A percentile compares a stretch with the other conserved stretches of the same genome.
Evolutionary conservation across 2,329 filamentous ascomycete species (phyloP).

Genomic region (Periconia sp.): DNA sequence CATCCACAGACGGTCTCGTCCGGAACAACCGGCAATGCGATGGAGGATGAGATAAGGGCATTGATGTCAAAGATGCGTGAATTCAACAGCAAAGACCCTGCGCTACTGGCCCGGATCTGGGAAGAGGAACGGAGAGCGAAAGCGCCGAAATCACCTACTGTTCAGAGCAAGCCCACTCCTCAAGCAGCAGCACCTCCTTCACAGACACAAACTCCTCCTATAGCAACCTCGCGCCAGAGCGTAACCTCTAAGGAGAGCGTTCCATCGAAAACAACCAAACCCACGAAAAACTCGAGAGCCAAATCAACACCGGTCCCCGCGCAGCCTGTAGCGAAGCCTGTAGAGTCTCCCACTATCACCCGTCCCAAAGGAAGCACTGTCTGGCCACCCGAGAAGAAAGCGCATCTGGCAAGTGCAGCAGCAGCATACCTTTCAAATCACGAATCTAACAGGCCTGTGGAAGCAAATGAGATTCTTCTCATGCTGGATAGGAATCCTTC

Average conservation of each 20-base stretch:
- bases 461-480: constrained; percentile 44
- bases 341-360: constrained; percentile 4
- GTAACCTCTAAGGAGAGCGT: constrained; percentile 18
- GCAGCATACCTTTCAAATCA: constrained; percentile 49
- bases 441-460: constrained; percentile 46
- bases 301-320: constrained; percentile 1
- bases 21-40: constrained; percentile 28
- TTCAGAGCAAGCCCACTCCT: constrained; percentile 23
- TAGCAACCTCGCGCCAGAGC: constrained; percentile 25
- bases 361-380: constrained; percentile 39
- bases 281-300: constrained; percentile 7
- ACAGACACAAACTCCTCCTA: constrained; percentile 4
- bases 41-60: constrained; percentile 55
- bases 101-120: constrained; percentile 58
- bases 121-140: constrained; percentile 53
- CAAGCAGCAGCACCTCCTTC: constrained; percentile 11
- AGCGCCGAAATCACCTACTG: constrained; percentile 25
- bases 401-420: constrained; percentile 53
- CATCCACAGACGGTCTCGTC: constrained; percentile 13
- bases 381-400: constrained; percentile 57
- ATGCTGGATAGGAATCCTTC: constrained; percentile 58
- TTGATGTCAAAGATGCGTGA: constrained; percentile 62
- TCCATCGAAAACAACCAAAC: neutral
- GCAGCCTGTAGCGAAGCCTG: constrained; percentile 1
- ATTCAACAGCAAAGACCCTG: constrained; percentile 58